Base-by-base conservation (phyloP, 768 basidiomycete genomes). In the Sarcomyxa edulis region DNA sequence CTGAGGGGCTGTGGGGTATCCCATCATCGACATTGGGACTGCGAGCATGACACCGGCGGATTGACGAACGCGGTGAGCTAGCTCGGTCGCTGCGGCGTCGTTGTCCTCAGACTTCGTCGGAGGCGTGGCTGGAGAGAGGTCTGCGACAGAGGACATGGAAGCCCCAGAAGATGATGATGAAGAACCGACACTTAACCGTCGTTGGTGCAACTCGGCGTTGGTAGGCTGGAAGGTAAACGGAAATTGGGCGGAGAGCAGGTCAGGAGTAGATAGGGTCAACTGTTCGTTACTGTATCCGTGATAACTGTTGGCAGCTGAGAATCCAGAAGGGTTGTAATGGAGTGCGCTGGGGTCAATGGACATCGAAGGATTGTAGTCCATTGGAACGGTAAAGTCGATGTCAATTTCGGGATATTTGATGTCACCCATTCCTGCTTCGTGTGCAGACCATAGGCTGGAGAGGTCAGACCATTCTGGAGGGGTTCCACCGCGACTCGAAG, bases 301-400 rank as follows among this genome's bases (percentile, higher is more conserved):
- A 24, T 27, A 43, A 29, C 16, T n/a, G 21, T 31, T 19, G 14
- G 39, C 18, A 9, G 35, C 21, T 22, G 39, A 31, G n/a, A 44
- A 22, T 6, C 14, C 15, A 5, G 29, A 21, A n/a, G 23, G 29
- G 7, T 20, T 5, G 40, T 49, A 47, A 50, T 84, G 81, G 9
- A 85, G 60, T 6, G 72, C 64, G 47, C 65, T 78, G 21, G 85
- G 83, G 42, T 87, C 80, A 38, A 87, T 69, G 1, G 73, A 71
- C 48, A 78, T 69, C 14, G 72, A 59, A 3, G 75, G 70, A 53
- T 68, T 64, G 39, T 81, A 76, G 50, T 83, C 80, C 57, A 84
- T 67, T 44, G 54, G 68, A 42, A 48, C 46, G 18, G 48, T 48
- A 47, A 62, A 76, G 35, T 68, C 65, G 58, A 69, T 68, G 43